These are phyloP conservation scores for Olyra latifolia DNA, from an alignment of 176 grass and related monocot species.

Conservation along the genomic window DNA sequence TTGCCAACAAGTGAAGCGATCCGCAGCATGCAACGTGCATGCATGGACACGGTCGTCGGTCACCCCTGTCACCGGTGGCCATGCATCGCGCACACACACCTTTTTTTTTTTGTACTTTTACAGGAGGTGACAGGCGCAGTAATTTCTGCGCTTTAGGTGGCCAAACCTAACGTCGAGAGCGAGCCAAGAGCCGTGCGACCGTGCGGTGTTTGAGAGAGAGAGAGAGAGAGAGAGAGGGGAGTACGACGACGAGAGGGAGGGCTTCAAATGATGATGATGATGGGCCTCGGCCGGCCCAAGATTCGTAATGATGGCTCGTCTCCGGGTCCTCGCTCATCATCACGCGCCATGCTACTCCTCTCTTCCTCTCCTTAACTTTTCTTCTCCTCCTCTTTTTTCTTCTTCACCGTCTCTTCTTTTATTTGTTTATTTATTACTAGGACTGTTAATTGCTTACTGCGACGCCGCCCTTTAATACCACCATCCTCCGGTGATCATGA, in stretches of 20 bases:
- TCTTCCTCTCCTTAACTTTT: background rate
- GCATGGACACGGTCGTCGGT: too few species aligned
- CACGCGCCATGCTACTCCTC: conserved; percentile 21
- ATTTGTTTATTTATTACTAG: too few species aligned
- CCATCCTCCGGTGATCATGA: conserved; percentile 32
- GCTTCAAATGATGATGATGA: conserved; percentile 81
- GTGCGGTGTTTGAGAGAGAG: too few species aligned
- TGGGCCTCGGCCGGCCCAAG: conserved; percentile 91
- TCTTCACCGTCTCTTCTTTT: background rate
- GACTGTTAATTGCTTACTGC: conserved; percentile 35
- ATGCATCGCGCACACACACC: background rate
- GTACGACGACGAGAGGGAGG: conserved; percentile 25
- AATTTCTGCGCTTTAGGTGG: conserved; percentile 12
- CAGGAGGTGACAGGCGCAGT: background rate
- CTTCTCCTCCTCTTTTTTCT: background rate
- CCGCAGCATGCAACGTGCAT: background rate
- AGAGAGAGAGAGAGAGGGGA: background rate
- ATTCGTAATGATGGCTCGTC: conserved; percentile 96
- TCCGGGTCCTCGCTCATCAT: conserved; percentile 69
- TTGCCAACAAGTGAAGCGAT: background rate
- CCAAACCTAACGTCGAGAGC: background rate
- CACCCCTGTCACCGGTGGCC: background rate
- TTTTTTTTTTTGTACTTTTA: background rate
- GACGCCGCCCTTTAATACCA: conserved; percentile 4
- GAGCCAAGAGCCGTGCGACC: background rate